These are phyloP conservation scores for Cyclostephanos tholiformis DNA, from an alignment of 108 stramenopile genomes.

Conservation along the genomic window DNA sequence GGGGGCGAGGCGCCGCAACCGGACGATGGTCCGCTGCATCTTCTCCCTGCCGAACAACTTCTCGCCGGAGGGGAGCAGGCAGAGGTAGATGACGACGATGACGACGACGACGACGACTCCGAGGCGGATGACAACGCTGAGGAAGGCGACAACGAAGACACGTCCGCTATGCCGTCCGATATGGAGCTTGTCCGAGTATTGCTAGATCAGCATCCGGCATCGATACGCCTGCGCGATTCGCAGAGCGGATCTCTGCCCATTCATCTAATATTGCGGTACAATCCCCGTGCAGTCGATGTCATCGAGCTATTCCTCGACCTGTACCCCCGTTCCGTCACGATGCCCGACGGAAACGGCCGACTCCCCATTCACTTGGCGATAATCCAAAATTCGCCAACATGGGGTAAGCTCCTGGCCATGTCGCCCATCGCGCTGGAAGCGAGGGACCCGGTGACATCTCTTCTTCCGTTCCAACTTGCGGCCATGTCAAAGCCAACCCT, in stretches of 20 bases:
- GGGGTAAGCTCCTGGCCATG: slow-evolving; percentile 25
- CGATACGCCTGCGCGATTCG: slow-evolving; percentile 36
- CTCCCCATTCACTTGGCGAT: slow-evolving; percentile 56
- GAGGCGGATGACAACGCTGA: slow-evolving; percentile 25
- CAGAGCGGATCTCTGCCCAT: slow-evolving; percentile 42
- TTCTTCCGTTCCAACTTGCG: slow-evolving; percentile 51
- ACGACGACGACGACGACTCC: slow-evolving; percentile 7
- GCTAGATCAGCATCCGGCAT: slow-evolving; percentile 40
- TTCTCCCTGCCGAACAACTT: background rate
- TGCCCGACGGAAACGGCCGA: slow-evolving; percentile 40
- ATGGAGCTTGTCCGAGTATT: slow-evolving; percentile 41
- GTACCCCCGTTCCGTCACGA: slow-evolving; percentile 30
- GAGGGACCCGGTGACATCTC: slow-evolving; percentile 45
- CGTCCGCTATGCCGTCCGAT: slow-evolving; percentile 18
- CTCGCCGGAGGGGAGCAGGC: slow-evolving; percentile 2
- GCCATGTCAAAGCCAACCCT: slow-evolving; percentile 23
- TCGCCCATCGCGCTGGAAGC: slow-evolving; percentile 42
- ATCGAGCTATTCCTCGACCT: slow-evolving; percentile 39
- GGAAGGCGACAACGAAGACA: background rate
- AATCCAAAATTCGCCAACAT: slow-evolving; percentile 38
- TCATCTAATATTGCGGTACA: slow-evolving; percentile 34
- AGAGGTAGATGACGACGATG: slow-evolving; percentile 15
- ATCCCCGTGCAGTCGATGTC: slow-evolving; percentile 27
- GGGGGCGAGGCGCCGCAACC: background rate
- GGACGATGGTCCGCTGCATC: slow-evolving; percentile 9